Percentiles rank a stretch among this genome's conserved stretches.
phyloP scores from a whole-genome alignment of 2,329 filamentous ascomycete genomes.

The Hypoxylon rubiginosum region DNA sequence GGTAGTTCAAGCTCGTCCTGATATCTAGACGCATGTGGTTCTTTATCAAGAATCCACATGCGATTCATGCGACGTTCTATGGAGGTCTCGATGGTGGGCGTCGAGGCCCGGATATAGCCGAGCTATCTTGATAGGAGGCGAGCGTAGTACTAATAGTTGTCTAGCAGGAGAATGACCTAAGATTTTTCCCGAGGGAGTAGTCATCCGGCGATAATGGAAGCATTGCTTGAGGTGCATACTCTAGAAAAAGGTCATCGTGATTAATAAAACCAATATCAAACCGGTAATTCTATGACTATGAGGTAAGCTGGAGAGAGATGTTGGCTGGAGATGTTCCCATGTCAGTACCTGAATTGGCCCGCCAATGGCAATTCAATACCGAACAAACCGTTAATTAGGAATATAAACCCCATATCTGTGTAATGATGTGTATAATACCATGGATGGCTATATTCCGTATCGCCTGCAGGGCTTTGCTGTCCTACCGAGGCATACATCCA shows the following conservation, averaged over 20 bases:
- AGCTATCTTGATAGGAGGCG: neutral
- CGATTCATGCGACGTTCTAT: conserved; percentile 20
- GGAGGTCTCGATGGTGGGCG: neutral
- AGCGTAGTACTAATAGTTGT: neutral
- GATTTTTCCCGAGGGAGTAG: neutral
- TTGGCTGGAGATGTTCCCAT: conserved; percentile 12
- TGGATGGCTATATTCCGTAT: neutral
- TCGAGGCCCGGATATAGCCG: neutral
- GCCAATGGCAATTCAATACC: neutral
- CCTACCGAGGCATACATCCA: neutral
- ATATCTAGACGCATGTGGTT: neutral
- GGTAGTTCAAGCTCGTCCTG: conserved; percentile 9
- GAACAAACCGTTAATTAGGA: neutral
- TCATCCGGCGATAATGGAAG: neutral
- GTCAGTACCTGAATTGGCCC: conserved; percentile 20
- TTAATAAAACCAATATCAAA: neutral
- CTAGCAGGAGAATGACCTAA: neutral
- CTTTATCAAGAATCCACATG: conserved; percentile 11
- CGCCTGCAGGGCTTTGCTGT: conserved; percentile 3
- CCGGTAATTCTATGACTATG: neutral
- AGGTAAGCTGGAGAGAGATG: conserved; percentile 14
- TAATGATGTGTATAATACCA: conserved; percentile 1
- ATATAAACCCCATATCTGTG: conserved; percentile 12
- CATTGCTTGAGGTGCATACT: neutral
- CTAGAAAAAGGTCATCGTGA: neutral